phyloP scores from a whole-genome alignment of 2,329 filamentous ascomycete species.

The Alternaria novae-zelandiae region DNA sequence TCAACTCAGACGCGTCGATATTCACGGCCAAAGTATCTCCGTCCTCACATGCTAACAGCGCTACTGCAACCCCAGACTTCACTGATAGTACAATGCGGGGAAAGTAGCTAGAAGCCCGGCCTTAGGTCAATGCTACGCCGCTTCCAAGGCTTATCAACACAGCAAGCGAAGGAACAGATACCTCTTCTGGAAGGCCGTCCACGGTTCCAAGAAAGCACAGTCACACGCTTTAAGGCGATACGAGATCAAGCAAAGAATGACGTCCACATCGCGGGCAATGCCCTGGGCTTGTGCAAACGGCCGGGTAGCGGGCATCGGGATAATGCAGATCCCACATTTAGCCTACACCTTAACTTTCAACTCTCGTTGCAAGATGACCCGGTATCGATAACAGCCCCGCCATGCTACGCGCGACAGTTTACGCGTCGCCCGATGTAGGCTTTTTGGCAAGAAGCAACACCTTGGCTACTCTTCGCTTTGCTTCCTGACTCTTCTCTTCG shows the following conservation, averaged over 20 bases:
- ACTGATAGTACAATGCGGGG: background rate
- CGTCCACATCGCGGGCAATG: constrained; percentile 6
- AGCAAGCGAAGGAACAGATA: background rate
- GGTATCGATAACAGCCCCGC: constrained; percentile 23
- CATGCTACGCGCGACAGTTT: constrained; percentile 1
- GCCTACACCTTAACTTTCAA: constrained; percentile 4
- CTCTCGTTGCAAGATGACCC: constrained; percentile 27
- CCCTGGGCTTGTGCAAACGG: constrained; percentile 1
- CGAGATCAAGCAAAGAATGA: background rate
- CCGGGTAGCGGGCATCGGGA: constrained; percentile 31
- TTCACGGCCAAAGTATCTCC: background rate
- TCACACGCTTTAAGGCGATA: background rate
- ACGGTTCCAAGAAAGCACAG: background rate
- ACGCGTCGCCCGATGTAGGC: background rate
- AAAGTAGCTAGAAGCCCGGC: background rate
- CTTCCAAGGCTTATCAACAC: background rate
- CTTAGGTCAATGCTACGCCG: too few relatives aligned
- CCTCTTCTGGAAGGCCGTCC: constrained; percentile 4
- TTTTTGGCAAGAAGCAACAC: background rate
- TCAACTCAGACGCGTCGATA: background rate
- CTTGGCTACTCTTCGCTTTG: constrained; percentile 6
- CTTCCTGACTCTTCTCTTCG: background rate
- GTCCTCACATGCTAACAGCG: background rate
- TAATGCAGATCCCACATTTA: constrained; percentile 33
- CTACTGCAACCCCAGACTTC: background rate